Base-by-base conservation (phyloP, 2,329 filamentous ascomycete genomes). In the Claviceps maximensis region DNA sequence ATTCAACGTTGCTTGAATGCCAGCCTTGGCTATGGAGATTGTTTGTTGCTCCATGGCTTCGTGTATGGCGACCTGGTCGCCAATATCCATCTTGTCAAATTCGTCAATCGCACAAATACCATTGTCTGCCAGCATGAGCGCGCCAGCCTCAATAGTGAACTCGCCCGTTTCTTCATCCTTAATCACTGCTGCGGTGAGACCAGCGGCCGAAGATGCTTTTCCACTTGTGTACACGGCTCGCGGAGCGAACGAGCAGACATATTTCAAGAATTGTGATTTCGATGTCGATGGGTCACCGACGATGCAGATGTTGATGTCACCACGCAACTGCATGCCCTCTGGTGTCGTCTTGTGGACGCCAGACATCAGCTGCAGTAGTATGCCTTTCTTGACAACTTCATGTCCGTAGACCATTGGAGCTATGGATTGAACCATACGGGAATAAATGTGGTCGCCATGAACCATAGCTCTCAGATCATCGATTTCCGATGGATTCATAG, bases 21-120 rank as follows among this genome's bases (percentile, higher is more conserved):
- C 93, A 5, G 93, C 93, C 72, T 98, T 98, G 55, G 93, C 91
- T 63, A 98, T 98, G 9, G 89, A 96, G 59, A 98, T 98, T 5
- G 93, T 98, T 71, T 98, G 93, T 74, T 98, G 93, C 79, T 98
- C 93, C 93, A 98, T 98, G 55, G 93, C 93, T 81, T 98, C 93
- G 78, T 98, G 93, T 63, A 98, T 98, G 59, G 93, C 93, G 53
- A 98, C 93, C 72, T 98, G 93, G 67, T 98, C 93, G 51, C 75
- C 83, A 57, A 98, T 87, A 63, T 98, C 93, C 93, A 98, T 98
- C 74, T 98, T 98, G 80, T 98, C 93, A 62, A 98, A 98, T 67
- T 98, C 93, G 65, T 98, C 93, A 66, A 98, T 98, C 55, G 89
- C 90, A 69, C 93, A 98, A 62, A 97, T 94, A 52, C 93, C 93